Percentiles rank a stretch among this genome's conserved stretches.
These are phyloP conservation scores for Lupinus albus DNA, from an alignment of 306 rosid genomes.

Conservation along the genomic window DNA sequence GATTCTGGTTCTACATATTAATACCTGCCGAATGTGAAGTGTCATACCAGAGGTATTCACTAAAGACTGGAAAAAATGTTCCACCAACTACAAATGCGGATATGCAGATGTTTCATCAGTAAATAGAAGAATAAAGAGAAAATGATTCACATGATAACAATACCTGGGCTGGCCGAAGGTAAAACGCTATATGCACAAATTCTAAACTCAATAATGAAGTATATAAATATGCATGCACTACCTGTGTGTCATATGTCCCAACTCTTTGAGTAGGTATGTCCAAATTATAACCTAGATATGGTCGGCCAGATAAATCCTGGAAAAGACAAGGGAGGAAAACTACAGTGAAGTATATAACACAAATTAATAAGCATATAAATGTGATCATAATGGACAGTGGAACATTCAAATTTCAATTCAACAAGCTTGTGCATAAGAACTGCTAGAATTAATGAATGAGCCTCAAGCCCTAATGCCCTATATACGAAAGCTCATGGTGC, in stretches of 20 bases:
- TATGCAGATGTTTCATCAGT: slow-evolving; percentile 12
- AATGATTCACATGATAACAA: neutral
- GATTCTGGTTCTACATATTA: slow-evolving; percentile 13
- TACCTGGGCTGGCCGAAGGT: slow-evolving; percentile 7
- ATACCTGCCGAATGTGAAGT: slow-evolving; percentile 94
- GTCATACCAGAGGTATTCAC: slow-evolving; percentile 98
- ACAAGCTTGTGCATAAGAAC: slow-evolving; percentile 15
- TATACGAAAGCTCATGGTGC: slow-evolving; percentile 26
- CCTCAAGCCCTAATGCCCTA: neutral
- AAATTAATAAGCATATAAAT: slow-evolving; percentile 3
- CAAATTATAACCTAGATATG: slow-evolving; percentile 74
- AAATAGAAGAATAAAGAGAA: slow-evolving; percentile 8
- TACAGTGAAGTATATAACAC: neutral
- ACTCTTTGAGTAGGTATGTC: slow-evolving; percentile 86
- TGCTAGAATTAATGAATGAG: slow-evolving; percentile 1
- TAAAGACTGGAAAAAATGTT: slow-evolving; percentile 93
- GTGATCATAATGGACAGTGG: slow-evolving; percentile 2
- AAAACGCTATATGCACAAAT: slow-evolving; percentile 24
- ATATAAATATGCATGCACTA: slow-evolving; percentile 40
- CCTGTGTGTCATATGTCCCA: slow-evolving; percentile 96
- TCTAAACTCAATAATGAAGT: slow-evolving; percentile 10
- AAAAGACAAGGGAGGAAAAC: slow-evolving; percentile 30
- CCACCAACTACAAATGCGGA: slow-evolving; percentile 71
- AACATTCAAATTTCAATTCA: slow-evolving; percentile 31
- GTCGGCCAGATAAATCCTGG: slow-evolving; percentile 97